Evolutionary conservation across 108 stramenopile genomes (phyloP), one percentile per base, ranked within the genome.

Genomic region (Fragilariopsis cylindrus): DNA sequence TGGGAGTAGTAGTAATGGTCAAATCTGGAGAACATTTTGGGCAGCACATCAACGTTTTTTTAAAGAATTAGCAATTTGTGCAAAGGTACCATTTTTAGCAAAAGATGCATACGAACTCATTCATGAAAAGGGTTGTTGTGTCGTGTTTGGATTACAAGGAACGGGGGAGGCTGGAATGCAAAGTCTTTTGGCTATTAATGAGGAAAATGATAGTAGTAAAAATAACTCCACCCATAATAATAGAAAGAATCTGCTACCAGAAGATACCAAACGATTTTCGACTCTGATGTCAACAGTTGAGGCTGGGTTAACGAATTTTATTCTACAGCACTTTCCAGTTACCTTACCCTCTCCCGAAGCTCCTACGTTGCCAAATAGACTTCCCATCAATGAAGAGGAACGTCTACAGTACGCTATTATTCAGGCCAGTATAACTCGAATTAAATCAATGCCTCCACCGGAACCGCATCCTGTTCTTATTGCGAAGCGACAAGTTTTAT

Each of bases 21-120:
- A 49, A 84, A 19, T 65, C 7, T 88, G 87, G 91, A 56, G 78
- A 19, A 72, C 73, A 9, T 94, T 84, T 76, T 94, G 93, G 93
- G 71, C 78, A 16, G 83, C 93, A 7, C 87, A 90, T 62, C 93
- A 94, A 72, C 87, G 94, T 44, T 94, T 92, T 71, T 94, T 90
- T 64, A 84, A 83, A 42, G 87, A 90, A 73, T 60, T 95, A 70
- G 84, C 85, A 54, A 87, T 93, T 49, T 91, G 86, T 56, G 66
- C 82, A 64, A 95, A 95, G 74, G 80, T 94, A 18, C 88, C 90
- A 7, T 78, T 70, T 47, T 66, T 92, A 3, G 85, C 81, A 48
- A 53, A 65, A 4, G 76, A 88, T 66, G 82, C 90, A 47, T 76
- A 70, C 67, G 19, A 77, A 45, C 84, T 82, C 49, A 66, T 94